Evolutionary conservation across 176 grass and related monocot genomes (phyloP), one percentile per base, ranked within the genome.

Genomic region (Carex scoparia): DNA sequence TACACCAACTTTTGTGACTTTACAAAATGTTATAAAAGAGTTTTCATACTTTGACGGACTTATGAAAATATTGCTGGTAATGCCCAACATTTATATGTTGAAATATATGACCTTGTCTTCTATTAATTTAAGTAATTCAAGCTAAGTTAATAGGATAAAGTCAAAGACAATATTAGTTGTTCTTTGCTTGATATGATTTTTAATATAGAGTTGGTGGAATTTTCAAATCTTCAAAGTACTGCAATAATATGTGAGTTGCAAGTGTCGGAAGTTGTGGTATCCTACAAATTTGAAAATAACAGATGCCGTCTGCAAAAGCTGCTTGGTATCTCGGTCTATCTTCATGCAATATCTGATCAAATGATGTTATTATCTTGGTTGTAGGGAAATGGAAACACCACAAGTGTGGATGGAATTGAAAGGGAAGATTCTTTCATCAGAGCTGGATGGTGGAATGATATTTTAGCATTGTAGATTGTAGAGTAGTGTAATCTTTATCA

Each of bases 381-480:
- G 12, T 51, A 83, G 80, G 80, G 61, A 51, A 83, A 68, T 83
- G 80, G 80, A 83, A 83, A 67, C 48, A 83, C 48, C 42, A 68
- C 80, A 31, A 51, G 80, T 32, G 80, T 83, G 42, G n/a, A 65
- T 35, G 62, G 59, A 51, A 66, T 83, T 18, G 62, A 83, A 42
- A 68, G 80, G 80, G 64, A 68, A 68, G 62, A 65, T 33, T 68
- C 80, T 68, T 83, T 83, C 15, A 15, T 83, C n/a, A 64, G 13
- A 51, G 62, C 80, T 83, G 80, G 80, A 68, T 83, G 80, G 80
- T 83, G 80, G 80, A 68, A 55, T 83, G 80, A 83, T 83, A 30
- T 83, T 49, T 83, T 83, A 83, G 61, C 38, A 54, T 31, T 83
- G 40, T 83, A 83, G 23, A 64, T 9, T 68, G 40, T 83, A 83